A percentile compares a stretch with the other conserved stretches of the same genome.
Evolutionary conservation across 257 asterid genomes (phyloP).

Genomic region (Primulina eburnea): DNA sequence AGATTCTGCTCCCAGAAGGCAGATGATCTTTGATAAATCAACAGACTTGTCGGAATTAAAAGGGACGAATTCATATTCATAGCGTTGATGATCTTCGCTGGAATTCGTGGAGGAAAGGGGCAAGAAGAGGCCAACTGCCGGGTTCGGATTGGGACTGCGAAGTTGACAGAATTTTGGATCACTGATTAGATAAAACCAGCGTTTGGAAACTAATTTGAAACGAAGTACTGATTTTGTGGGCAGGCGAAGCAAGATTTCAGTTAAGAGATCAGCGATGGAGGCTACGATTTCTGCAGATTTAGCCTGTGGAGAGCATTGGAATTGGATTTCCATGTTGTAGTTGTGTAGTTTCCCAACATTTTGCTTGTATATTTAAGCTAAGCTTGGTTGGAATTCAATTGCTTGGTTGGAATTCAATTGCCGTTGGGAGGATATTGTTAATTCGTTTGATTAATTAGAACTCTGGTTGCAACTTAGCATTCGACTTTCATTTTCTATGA

Average conservation of each 20-base stretch:
- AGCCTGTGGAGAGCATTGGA: neutral
- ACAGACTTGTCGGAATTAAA: constrained; percentile 20
- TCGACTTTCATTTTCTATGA: no score
- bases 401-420: no score
- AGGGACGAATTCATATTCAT: constrained; percentile 16
- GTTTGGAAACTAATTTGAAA: constrained; percentile 39
- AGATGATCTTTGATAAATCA: constrained; percentile 12
- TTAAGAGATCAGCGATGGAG: neutral
- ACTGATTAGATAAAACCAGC: constrained; percentile 38
- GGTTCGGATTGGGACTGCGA: constrained; percentile 11
- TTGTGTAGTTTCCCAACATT: no score
- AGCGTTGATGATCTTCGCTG: neutral
- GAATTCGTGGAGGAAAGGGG: no score
- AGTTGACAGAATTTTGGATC: constrained; percentile 26
- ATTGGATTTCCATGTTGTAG: neutral
- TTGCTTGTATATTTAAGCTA: no score
- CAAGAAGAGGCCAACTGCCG: constrained; percentile 27
- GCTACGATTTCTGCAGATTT: neutral
- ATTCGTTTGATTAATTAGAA: no score
- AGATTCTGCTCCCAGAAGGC: constrained; percentile 26
- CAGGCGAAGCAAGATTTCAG: neutral
- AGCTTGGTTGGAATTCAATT: no score
- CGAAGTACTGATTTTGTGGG: constrained; percentile 3
- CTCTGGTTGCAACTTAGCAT: no score
- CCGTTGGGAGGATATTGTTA: no score